Evolutionary conservation across 495 filamentous ascomycete species (phyloP), one percentile per base, ranked within the genome.

Genomic region (Penicillium turbatum): DNA sequence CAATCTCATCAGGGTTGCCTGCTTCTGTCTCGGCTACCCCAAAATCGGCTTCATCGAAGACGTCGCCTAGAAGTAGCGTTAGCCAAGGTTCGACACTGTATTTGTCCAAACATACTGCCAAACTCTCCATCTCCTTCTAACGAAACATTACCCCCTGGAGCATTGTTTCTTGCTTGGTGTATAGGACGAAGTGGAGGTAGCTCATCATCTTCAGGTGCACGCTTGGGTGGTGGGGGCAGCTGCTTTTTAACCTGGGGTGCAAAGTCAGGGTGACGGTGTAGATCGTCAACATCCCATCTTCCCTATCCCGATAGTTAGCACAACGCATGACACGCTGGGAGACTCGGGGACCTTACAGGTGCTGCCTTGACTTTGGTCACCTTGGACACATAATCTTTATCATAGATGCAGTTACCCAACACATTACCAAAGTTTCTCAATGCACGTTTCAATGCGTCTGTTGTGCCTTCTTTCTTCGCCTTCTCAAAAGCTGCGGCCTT

Each of bases 401-500:
- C 93, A 74, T 97, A 96, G 49, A 98, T 82, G 72, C 93, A 98
- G 68, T 97, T 97, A 15, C 93, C 93, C 52, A 98, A 78, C 12
- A 97, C 85, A 63, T 98, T 98, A 38, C 93, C 93, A 71, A 98
- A 98, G 53, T 85, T 96, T 24, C 92, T 81, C 56, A 98, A 67
- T 9, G 95, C 82, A 51, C 93, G 81, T 71, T 98, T 98, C 56
- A 97, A 70, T 0, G 81, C 92, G 76, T 98, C 93, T 17, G 93
- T 97, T 16, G 90, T 95, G 5, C 88, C 95, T 72, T 97, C 91
- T 66, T 98, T 98, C 73, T 97, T 97, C 1, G 92, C 90, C 67
- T 97, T 97, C 67, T 97, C 92, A 61, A 96, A 97, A 2, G 90
- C 92, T 6, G 88, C 83, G 0, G 90, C 92, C 72, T 97, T 97